Evolutionary conservation across 345 rosid species (phyloP), one percentile per base, ranked within the genome.

Genomic region (Odontarrhena argentea): DNA sequence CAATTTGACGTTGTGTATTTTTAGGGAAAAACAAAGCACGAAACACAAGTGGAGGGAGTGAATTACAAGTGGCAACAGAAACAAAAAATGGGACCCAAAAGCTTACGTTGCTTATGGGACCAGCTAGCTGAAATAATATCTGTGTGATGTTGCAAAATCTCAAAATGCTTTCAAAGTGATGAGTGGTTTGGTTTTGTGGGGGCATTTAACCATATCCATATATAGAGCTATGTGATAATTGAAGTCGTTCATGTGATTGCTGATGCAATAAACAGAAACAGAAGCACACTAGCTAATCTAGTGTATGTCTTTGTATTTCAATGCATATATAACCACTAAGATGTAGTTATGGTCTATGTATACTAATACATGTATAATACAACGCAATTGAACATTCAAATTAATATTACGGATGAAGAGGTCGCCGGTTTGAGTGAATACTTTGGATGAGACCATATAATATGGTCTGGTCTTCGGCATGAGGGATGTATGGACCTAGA

Each of bases 41-140:
- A 65, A 65, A 40, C 34, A 67, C 71, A 67, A 74, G 77, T 74
- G 68, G 73, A 38, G 9, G 22, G 46, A 52, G 51, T 60, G 50
- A 67, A n/a, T 53, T 37, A 74, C 73, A 74, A 9, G 63, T 74
- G 77, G 59, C 69, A 67, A 38, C 36, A 74, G 34, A 52, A 1
- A 46, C 1, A 38, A 48, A 38, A 48, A 11, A 25, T 46, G 73
- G 73, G 58, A 38, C 73, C 73, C 37, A 37, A 8, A 8, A 36
- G 61, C 65, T 65, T 58, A 71, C 67, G 51, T 50, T 50, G 34
- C 14, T 13, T 41, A 12, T 65, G 42, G 60, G 60, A 32, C 76
- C 71, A 47, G 34, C 7, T 1, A 30, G 45, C 3, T 42, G 66
- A 24, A 65, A 25, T 72, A 65, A 65, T 73, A 55, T 55, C 69